Evolutionary conservation across 2,329 filamentous ascomycete species (phyloP), one percentile per base, ranked within the genome.

Genomic region (Penicillium thymicola): DNA sequence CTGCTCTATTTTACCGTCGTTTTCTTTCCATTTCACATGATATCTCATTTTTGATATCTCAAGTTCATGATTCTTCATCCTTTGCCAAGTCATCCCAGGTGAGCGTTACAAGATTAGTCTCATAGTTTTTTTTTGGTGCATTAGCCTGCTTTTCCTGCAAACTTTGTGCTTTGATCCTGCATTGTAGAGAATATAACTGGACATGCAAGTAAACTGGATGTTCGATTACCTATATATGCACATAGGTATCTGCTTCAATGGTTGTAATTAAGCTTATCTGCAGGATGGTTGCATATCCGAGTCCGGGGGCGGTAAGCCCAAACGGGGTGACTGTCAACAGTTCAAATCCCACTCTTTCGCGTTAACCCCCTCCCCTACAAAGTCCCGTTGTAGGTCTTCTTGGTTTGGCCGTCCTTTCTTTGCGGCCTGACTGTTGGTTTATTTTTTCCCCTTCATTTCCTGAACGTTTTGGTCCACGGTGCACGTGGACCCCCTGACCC

Each of bases 271-370:
- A 55, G 54, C 54, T 56, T 52, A 56, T 55, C 52, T 55, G 46
- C 46, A 55, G 23, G 28, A 13, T 42, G 37, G 46, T 41, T 41
- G 48, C 44, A 36, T 51, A 32, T 51, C 58, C 54, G 55, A 55
- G 47, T 55, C 54, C 49, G 56, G 54, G 48, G 60, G 61, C 64
- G 64, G 64, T 66, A 56, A 59, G 55, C 59, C 62, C 41, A 58
- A 66, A 65, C 51, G 58, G 59, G 59, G 59, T 53, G 57, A 58
- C 23, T 59, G 61, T 66, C 63, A 65, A 66, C 64, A 55, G 34
- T 37, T 25, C 40, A 65, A 64, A 62, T 60, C 49, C 56, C 51
- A 59, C 57, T 55, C 50, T 55, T 48, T 57, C 59, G 45, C 52
- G 54, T 47, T 41, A 36, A 37, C 40, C 41, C 49, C 47, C 48